phyloP scores from a whole-genome alignment of 306 rosid species.

The Mimosa pudica region DNA sequence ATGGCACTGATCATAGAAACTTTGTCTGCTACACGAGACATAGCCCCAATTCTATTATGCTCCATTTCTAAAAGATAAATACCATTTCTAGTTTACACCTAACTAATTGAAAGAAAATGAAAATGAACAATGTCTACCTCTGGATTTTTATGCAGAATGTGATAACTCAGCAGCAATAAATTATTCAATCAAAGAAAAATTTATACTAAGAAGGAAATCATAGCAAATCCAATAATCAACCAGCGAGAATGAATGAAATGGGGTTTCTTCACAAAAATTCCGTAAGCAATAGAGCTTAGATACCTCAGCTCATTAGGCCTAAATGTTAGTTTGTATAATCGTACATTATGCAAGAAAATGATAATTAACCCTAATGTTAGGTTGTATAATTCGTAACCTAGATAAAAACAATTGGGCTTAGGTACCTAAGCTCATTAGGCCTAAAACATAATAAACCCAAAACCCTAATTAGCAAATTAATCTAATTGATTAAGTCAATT shows the following conservation, averaged over 20 bases:
- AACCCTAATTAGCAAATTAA: no score
- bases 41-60: neutral
- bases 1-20: constrained; percentile 24
- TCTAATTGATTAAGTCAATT: no score
- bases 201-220: neutral
- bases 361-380: no score
- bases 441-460: no score
- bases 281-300: neutral
- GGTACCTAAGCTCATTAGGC: no score
- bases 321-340: no score
- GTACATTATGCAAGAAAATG: no score
- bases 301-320: no score
- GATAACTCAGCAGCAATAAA: neutral
- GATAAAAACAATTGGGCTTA: no score
- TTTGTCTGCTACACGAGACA: neutral
- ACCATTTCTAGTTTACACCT: neutral
- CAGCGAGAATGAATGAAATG: neutral
- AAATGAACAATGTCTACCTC: neutral
- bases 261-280: neutral
- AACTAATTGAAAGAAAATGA: neutral
- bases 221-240: neutral
- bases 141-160: neutral
- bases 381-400: no score
- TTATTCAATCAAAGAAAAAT: neutral
- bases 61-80: neutral